These are phyloP conservation scores for Colletotrichum cordylinicola DNA, from an alignment of 2,329 filamentous ascomycete species.

Conservation along the genomic window DNA sequence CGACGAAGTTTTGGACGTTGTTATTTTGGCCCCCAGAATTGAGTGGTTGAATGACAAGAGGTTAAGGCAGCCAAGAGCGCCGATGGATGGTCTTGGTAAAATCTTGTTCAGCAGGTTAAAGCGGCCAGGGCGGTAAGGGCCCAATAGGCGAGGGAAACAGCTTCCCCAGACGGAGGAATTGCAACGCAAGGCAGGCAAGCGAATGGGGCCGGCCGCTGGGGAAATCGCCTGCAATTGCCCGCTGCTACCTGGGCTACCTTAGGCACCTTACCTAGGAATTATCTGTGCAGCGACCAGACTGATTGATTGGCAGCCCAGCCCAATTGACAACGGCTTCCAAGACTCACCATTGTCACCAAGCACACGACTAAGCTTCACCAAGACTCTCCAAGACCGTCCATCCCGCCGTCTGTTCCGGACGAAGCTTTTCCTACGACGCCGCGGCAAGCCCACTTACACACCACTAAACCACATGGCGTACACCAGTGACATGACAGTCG, in stretches of 20 bases:
- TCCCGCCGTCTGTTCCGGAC: conserved; percentile 9
- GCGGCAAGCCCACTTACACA: not conserved
- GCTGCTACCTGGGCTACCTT: not conserved
- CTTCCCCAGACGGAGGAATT: conserved; percentile 4
- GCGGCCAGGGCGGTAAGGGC: not conserved
- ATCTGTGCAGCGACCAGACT: not conserved
- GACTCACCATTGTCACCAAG: not conserved
- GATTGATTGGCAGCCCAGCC: not conserved
- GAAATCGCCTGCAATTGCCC: not conserved
- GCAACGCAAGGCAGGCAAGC: not conserved
- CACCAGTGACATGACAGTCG: not conserved
- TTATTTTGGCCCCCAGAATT: not conserved
- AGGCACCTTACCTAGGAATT: not conserved
- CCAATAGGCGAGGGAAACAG: not conserved
- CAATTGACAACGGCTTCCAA: not conserved
- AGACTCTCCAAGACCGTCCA: conserved; percentile 11
- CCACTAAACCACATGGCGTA: conserved; percentile 5
- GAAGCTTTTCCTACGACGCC: not conserved
- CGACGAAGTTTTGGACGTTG: not conserved
- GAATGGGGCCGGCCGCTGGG: not conserved
- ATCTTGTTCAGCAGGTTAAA: not conserved
- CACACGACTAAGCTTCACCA: not conserved
- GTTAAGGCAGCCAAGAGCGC: conserved; percentile 4
- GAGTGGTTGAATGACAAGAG: conserved; percentile 4
- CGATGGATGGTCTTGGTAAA: conserved; percentile 14